Conservation (phyloP, 2,329 filamentous ascomycete genomes). For the Colletotrichum destructivum region DNA sequence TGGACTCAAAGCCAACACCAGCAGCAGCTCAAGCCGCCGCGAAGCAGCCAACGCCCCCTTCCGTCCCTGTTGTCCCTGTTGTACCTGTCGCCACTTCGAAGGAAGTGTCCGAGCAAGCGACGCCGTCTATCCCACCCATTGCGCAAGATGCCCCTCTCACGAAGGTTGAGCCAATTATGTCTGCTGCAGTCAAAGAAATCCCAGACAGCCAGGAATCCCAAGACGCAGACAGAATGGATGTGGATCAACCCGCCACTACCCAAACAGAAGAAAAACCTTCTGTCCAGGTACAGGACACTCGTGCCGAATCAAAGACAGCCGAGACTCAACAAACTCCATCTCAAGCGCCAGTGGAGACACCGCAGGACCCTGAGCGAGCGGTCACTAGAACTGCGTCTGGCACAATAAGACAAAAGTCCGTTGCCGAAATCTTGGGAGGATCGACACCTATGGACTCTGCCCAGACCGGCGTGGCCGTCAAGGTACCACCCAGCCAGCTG, state of each 20-base stretch:
- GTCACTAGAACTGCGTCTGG: slow-evolving; percentile 80
- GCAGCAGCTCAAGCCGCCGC: slow-evolving; percentile 34
- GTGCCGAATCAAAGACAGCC: not conserved
- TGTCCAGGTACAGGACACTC: slow-evolving; percentile 12
- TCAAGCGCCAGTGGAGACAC: slow-evolving; percentile 44
- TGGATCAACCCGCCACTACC: slow-evolving; percentile 47
- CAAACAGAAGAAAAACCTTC: slow-evolving; percentile 40
- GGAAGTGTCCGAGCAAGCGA: not conserved
- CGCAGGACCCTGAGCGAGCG: slow-evolving; percentile 64
- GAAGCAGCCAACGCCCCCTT: slow-evolving; percentile 30
- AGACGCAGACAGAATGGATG: slow-evolving; percentile 52
- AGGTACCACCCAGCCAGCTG: slow-evolving; percentile 53
- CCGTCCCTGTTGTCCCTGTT: slow-evolving; percentile 3
- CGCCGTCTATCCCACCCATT: not conserved
- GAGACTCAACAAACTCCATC: slow-evolving; percentile 41
- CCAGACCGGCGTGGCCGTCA: slow-evolving; percentile 52
- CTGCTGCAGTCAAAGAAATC: slow-evolving; percentile 46
- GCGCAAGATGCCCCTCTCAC: not conserved
- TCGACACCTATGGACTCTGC: slow-evolving; percentile 50
- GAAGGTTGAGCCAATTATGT: slow-evolving; percentile 7
- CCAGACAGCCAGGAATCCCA: slow-evolving; percentile 54
- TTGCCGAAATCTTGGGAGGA: slow-evolving; percentile 79
- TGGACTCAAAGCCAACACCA: slow-evolving; percentile 31
- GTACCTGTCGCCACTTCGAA: not conserved
- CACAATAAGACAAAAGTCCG: slow-evolving; percentile 79